phyloP scores from a whole-genome alignment of 108 stramenopile genomes.

The Discostella pseudostelligera region DNA sequence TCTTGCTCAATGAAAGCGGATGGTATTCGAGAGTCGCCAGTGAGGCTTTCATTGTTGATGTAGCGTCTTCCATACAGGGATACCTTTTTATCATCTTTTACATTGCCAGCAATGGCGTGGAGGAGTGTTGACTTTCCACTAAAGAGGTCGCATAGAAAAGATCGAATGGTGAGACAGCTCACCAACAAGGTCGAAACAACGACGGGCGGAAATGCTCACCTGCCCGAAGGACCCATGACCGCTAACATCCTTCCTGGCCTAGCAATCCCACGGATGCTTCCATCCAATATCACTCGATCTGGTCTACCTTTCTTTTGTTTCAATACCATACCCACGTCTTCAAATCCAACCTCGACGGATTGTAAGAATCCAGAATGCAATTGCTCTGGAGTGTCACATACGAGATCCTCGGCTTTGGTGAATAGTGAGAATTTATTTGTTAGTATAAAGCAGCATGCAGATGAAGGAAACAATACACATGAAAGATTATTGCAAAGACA shows the following conservation, averaged over 20 bases:
- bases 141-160: too few species aligned
- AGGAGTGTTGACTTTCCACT: conserved; percentile 69
- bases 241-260: conserved; percentile 76
- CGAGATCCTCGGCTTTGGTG: conserved; percentile 35
- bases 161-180: background rate
- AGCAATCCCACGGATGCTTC: conserved; percentile 69
- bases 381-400: conserved; percentile 43
- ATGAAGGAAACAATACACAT: background rate
- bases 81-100: conserved; percentile 65
- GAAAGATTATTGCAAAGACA: background rate
- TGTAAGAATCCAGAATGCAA: conserved; percentile 38
- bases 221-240: conserved; percentile 71
- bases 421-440: background rate
- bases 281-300: conserved; percentile 71
- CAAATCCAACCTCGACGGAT: conserved; percentile 67
- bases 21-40: conserved; percentile 69
- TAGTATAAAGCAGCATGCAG: background rate
- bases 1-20: conserved; percentile 80
- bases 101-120: conserved; percentile 80
- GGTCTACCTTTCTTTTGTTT: conserved; percentile 44
- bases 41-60: conserved; percentile 57
- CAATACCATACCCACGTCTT: conserved; percentile 60
- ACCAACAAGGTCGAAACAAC: background rate
- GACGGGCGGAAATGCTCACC: background rate
- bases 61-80: conserved; percentile 62